Base-by-base conservation (phyloP, 306 rosid genomes). In the Oxytropis ochrocephala region DNA sequence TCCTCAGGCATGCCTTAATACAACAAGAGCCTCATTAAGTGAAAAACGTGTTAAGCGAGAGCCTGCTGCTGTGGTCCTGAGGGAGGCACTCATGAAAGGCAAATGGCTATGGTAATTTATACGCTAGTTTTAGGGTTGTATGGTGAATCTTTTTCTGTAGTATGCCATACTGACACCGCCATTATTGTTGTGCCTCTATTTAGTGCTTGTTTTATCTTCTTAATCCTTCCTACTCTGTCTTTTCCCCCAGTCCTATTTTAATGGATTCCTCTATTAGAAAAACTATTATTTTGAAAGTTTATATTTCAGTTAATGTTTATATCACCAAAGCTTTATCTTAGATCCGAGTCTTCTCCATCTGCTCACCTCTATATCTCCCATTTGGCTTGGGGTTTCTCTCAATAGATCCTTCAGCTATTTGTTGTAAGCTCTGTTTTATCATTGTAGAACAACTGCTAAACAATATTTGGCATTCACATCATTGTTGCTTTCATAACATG, bases 21-120 rank as follows among this genome's bases (percentile, higher is more conserved):
- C 83, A 75, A 67, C 81, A 36, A 83, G 77, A 90, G 82, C 83
- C 24, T 70, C 85, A 64, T 80, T 86, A 78, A 70, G 82, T 80
- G 90, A 88, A 76, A 93, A 93, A 78, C 83, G 94, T 70, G 79
- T 81, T 47, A 93, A 87, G 87, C 85, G 87, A 81, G 97, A 88
- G 81, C 82, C 86, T 68, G 83, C 86, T 79, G 87, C 89, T 78
- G 75, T 53, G 64, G 81, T 87, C 72, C 65, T 93, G 58, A 81
- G 82, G 75, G 97, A 90, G 79, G 96, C 90, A 71, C 97, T 90
- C 75, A 77, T 70, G 80, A 51, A 81, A 76, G 98, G 98, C 33
- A 93, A 90, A 81, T 93, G 98, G 98, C 79, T 93, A 70, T 90
- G 98, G 98, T 93, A 90, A 86, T 82, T 75, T 74, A 32, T 64